Base-by-base conservation (phyloP, 345 rosid genomes). In the Moringa oleifera region DNA sequence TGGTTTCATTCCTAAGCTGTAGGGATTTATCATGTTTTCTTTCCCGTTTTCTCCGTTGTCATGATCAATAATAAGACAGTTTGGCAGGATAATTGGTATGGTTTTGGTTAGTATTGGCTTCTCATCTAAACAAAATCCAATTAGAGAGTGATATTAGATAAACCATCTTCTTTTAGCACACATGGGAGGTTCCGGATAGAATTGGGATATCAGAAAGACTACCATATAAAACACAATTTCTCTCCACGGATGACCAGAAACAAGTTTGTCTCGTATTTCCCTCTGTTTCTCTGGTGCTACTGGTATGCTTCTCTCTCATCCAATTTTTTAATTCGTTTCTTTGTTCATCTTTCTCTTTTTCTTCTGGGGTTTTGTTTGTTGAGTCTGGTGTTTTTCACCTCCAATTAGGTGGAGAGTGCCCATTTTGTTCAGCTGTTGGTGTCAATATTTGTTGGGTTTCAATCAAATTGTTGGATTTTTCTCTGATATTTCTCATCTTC, bases 401-500 rank as follows among this genome's bases (percentile, higher is more conserved):
- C 33, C 3, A 8, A 28, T 28, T 28, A 28, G 33, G 33, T 28
- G 33, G 47, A 41, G 12, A 41, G 52, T 20, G 59, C 59, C 61
- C 36, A 5, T 22, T 60, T 64, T 50, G 21, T 20, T 49, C 51
- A 24, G 55, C 55, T 47, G 45, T 69, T 25, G 53, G 55, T 33
- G 20, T 58, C 55, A 37, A 25, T 31, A 52, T 41, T 61, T 68
- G 24, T 25, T 51, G 64, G 57, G 54, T 25, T 57, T 47, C 21
- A 49, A 25, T 55, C 22, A 20, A 11, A 22, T 22, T 77, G 6
- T 70, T 72, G 68, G 63, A 51, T 7, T 62, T 57, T 57, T 73
- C 66, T 68, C 7, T 28, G 2, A 59, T 55, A 57, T 28, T 73
- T 63, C 62, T 57, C 61, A 58, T 63, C 64, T 56, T 63, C 76